Conservation (phyloP, 257 asterid genomes). For the Plectranthus barbatus region DNA sequence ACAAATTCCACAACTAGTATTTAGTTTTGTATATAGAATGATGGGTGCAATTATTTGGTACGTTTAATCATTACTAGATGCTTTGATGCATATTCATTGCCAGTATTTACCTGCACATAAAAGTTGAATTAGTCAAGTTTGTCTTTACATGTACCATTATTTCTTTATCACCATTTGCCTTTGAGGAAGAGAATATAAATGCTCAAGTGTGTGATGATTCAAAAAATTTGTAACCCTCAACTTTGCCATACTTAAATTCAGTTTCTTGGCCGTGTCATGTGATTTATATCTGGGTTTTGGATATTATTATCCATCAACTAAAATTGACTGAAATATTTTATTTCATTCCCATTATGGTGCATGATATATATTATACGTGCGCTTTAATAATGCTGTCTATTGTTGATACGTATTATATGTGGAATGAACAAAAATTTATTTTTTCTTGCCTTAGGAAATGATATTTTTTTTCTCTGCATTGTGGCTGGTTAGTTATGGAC, state of each 20-base stretch:
- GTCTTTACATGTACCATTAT: slow-evolving; percentile 9
- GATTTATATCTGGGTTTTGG: background rate
- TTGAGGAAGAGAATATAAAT: background rate
- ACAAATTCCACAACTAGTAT: too few relatives aligned
- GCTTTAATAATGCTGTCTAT: background rate
- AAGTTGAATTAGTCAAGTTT: background rate
- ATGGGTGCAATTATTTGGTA: background rate
- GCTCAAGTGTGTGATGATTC: background rate
- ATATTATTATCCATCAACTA: background rate
- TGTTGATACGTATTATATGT: background rate
- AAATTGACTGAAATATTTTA: background rate
- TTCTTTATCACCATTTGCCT: background rate
- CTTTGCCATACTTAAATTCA: background rate
- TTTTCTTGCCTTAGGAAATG: slow-evolving; percentile 25
- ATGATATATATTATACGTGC: slow-evolving; percentile 5
- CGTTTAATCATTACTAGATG: background rate
- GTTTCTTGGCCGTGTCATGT: slow-evolving; percentile 6
- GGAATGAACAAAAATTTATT: slow-evolving; percentile 29
- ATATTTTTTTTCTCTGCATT: background rate
- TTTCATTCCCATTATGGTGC: background rate
- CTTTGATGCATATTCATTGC: slow-evolving; percentile 6
- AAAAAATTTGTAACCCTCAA: background rate
- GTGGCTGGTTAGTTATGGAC: background rate
- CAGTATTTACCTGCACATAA: background rate
- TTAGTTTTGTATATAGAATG: too few relatives aligned